These are phyloP conservation scores for Spatholobus suberectus DNA, from an alignment of 306 rosid genomes.

Conservation along the genomic window DNA sequence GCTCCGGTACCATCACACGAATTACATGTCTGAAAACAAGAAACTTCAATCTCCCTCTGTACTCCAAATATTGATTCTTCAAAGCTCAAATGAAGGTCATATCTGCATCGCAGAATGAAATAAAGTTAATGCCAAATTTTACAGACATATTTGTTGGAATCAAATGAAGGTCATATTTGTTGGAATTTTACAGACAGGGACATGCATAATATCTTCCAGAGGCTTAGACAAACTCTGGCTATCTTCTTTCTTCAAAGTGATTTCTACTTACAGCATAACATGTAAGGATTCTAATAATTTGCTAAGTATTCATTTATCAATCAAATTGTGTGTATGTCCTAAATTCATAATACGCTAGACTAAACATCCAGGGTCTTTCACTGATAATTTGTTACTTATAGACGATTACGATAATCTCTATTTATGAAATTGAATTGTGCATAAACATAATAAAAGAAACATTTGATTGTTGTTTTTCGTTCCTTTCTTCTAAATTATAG, in stretches of 20 bases:
- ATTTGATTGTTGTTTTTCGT: neutral
- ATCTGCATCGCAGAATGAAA: conserved; percentile 52
- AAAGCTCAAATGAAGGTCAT: conserved; percentile 82
- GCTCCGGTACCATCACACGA: conserved; percentile 89
- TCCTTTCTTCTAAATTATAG: neutral
- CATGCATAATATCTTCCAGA: conserved; percentile 1
- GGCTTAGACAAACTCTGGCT: neutral
- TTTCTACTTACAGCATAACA: neutral
- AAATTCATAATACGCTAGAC: neutral
- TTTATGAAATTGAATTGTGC: neutral
- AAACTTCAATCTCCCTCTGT: conserved; percentile 70
- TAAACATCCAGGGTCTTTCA: neutral
- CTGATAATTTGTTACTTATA: neutral
- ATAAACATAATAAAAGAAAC: neutral
- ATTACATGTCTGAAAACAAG: conserved; percentile 71
- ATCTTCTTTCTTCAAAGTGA: conserved; percentile 18
- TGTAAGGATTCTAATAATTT: conserved; percentile 5
- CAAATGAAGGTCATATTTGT: neutral
- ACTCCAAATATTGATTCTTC: conserved; percentile 94
- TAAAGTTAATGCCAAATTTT: conserved; percentile 10
- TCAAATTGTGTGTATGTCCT: neutral
- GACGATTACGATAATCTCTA: neutral
- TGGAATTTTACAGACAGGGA: neutral
- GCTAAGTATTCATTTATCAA: neutral
- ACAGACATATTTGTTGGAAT: neutral